Evolutionary conservation across 352 stramenopile species (phyloP).

Genomic region (Phytopythium mirpurense): DNA sequence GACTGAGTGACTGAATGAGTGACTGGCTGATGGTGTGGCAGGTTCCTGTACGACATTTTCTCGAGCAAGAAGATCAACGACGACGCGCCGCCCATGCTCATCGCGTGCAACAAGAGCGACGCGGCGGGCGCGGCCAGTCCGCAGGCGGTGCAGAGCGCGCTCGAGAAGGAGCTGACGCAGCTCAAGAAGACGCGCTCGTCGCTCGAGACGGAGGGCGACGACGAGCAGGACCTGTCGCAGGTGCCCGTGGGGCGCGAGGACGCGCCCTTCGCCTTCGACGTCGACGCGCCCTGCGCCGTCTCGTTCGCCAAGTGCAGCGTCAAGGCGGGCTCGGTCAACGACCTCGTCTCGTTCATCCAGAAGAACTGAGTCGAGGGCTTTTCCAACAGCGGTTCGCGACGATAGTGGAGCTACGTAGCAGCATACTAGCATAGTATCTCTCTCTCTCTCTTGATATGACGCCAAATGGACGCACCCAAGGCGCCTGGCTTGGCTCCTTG

Average conservation of each 20-base stretch:
- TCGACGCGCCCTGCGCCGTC: constrained; percentile 78
- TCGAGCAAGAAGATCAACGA: constrained; percentile 82
- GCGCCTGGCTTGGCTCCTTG: too few relatives aligned
- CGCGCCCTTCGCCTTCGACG: constrained; percentile 67
- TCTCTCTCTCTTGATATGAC: too few relatives aligned
- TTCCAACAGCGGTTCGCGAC: neutral
- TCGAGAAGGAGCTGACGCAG: constrained; percentile 82
- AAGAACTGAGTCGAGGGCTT: constrained; percentile 33
- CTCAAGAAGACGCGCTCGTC: constrained; percentile 85
- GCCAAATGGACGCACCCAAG: too few relatives aligned
- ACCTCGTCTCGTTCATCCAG: constrained; percentile 68
- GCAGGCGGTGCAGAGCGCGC: constrained; percentile 41
- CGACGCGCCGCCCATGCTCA: constrained; percentile 53
- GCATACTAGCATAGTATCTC: too few relatives aligned
- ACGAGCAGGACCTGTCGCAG: constrained; percentile 61
- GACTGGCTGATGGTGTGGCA: too few relatives aligned
- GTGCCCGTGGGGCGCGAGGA: constrained; percentile 78
- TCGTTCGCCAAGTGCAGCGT: constrained; percentile 68
- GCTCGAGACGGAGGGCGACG: constrained; percentile 70
- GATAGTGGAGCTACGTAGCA: too few relatives aligned
- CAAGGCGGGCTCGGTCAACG: constrained; percentile 54
- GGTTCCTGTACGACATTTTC: constrained; percentile 85
- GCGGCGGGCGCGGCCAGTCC: constrained; percentile 31
- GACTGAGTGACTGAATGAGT: too few relatives aligned
- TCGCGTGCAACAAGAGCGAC: constrained; percentile 86